phyloP scores from a whole-genome alignment of 257 asterid genomes.

The Salvia rosmarinus region DNA sequence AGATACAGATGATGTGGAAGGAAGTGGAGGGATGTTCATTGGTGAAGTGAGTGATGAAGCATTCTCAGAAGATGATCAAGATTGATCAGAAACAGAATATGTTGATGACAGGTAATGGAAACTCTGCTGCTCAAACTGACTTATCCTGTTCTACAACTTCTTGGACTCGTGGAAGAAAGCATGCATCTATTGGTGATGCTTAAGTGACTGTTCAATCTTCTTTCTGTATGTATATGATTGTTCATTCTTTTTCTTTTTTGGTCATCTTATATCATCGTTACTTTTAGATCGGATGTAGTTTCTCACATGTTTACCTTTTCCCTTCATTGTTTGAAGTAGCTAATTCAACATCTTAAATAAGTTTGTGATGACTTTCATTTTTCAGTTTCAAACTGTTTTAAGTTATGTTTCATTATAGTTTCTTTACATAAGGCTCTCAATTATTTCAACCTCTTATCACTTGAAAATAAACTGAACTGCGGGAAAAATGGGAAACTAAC shows the following conservation, averaged over 20 bases:
- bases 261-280: not conserved
- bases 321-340: not conserved
- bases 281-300: not conserved
- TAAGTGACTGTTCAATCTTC: no score
- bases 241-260: not conserved
- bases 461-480: no score
- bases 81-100: constrained; percentile 1
- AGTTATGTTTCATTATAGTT: no score
- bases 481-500: no score
- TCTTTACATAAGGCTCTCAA: no score
- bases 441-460: not conserved
- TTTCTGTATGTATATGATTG: not conserved
- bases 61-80: not conserved
- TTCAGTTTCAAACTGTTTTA: not conserved
- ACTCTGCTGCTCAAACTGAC: no score
- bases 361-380: not conserved
- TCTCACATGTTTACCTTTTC: not conserved
- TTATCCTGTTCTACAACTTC: no score
- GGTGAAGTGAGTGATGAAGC: not conserved
- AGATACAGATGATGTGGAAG: not conserved
- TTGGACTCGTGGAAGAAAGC: no score
- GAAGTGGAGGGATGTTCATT: not conserved
- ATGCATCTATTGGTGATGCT: no score
- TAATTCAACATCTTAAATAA: not conserved
- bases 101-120: not conserved